Base-by-base conservation (phyloP, 1,284 basidiomycete genomes). In the Austroboletus rostrupii region DNA sequence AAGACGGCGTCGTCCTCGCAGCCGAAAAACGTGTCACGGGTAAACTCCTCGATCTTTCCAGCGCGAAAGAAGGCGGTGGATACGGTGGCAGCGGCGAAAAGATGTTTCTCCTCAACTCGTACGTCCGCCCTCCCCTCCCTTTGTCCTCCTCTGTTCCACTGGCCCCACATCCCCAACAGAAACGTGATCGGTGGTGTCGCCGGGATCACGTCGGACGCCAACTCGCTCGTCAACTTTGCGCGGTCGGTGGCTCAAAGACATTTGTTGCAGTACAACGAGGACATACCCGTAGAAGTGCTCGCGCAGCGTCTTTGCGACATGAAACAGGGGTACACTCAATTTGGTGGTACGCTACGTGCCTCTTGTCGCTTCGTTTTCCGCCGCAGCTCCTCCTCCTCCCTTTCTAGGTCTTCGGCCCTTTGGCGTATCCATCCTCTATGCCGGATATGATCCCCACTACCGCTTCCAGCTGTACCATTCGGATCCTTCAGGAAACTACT, bases 1-100 rank as follows among this genome's bases (percentile, higher is more conserved):
- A 90, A 65, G 92, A 95, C 59, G 96, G 97, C 1, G 91, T 99
- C 35, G 94, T 98, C 3, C 79, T 99, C n/a, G 96, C 94, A 0
- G 96, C 96, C 8, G 96, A 99, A 79, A 99, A 99, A 85, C 97
- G 97, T 73, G 94, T 99, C 37, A 98, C 97, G 0, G 94, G 94
- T 44, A 99, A 99, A 72, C 83, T 99, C 41, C 81, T 99, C 52
- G 96, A 99, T 72, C 78, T 93, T 38, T 87, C 88, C 26, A 79
- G 81, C 43, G 78, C 83, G 48, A 93, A 94, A 68, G 92, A 91
- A 52, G 89, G 87, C 29, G 55, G 63, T 23, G 90, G 92, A 23
- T 93, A 94, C 60, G 92, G 92, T 29, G 94, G 87, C 17, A 96
- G 92, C 60, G 92, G 92, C 44, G 96, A 99, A 81, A 98, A 99